These are phyloP conservation scores for Coemansia sp. DNA, from an alignment of 192 early-diverging fungal genomes.

Conservation along the genomic window DNA sequence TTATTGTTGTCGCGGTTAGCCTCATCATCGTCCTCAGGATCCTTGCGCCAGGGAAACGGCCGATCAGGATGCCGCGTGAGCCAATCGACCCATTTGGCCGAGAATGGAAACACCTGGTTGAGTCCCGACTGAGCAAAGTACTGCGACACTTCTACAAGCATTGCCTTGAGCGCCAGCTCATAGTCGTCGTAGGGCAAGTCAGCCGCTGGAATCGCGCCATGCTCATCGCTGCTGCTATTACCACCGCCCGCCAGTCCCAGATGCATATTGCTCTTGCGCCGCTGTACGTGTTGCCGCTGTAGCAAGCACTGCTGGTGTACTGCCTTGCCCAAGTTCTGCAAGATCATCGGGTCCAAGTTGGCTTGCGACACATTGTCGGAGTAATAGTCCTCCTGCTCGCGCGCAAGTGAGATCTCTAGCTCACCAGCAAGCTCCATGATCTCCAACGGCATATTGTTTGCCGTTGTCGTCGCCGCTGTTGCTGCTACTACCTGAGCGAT, in stretches of 20 bases:
- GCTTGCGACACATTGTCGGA: constrained; percentile 42
- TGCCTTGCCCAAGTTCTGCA: constrained; percentile 44
- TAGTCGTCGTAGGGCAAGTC: constrained; percentile 32
- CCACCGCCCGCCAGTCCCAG: constrained; percentile 29
- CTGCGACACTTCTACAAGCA: constrained; percentile 48
- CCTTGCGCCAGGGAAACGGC: constrained; percentile 52
- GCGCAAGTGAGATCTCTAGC: constrained; percentile 49
- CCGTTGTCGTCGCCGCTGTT: constrained; percentile 1
- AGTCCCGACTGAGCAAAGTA: constrained; percentile 51
- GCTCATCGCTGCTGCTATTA: constrained; percentile 16
- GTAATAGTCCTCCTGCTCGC: constrained; percentile 53
- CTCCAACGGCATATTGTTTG: constrained; percentile 37
- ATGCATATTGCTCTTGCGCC: constrained; percentile 56
- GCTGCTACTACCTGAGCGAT: neutral
- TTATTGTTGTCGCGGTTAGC: constrained; percentile 9
- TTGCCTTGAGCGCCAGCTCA: constrained; percentile 38
- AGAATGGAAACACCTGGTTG: constrained; percentile 47
- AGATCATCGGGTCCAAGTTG: constrained; percentile 36
- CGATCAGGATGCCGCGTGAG: constrained; percentile 47
- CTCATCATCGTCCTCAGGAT: constrained; percentile 35
- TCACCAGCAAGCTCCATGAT: constrained; percentile 53
- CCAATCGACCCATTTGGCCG: constrained; percentile 51
- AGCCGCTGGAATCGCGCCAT: neutral
- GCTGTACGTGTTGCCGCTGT: constrained; percentile 42
- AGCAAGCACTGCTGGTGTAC: constrained; percentile 46